These are phyloP conservation scores for Nadsonia starkeyi-henricii DNA, from an alignment of 1,139 yeast genomes.

Conservation along the genomic window DNA sequence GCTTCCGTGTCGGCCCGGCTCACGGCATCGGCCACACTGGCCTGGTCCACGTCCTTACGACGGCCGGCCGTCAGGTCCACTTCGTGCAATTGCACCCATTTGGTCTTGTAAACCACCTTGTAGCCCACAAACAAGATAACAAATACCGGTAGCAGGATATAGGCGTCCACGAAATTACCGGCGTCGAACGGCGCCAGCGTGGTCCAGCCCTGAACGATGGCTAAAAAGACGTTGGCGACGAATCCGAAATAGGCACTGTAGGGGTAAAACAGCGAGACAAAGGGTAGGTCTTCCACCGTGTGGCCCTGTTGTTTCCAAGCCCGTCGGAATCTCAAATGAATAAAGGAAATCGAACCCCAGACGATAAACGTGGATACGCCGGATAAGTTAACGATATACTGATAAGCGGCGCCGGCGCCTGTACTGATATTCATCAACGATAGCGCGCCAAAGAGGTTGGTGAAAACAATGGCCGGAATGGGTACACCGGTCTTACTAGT, in stretches of 20 bases:
- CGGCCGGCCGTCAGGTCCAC: slow-evolving; percentile 33
- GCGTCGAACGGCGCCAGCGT: slow-evolving; percentile 46
- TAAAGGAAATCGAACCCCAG: slow-evolving; percentile 36
- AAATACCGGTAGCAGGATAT: slow-evolving; percentile 47
- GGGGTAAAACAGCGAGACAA: slow-evolving; percentile 40
- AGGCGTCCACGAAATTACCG: slow-evolving; percentile 49
- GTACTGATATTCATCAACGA: slow-evolving; percentile 57
- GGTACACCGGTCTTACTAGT: slow-evolving; percentile 54
- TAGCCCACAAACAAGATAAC: slow-evolving; percentile 30
- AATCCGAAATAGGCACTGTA: slow-evolving; percentile 38
- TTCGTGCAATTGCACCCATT: slow-evolving; percentile 29
- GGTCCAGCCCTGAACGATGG: slow-evolving; percentile 58
- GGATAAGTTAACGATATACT: slow-evolving; percentile 71
- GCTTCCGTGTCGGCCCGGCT: no score
- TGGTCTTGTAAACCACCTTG: slow-evolving; percentile 30
- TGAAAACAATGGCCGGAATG: slow-evolving; percentile 33
- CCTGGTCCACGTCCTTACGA: slow-evolving; percentile 19
- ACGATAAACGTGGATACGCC: slow-evolving; percentile 43
- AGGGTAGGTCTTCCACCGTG: slow-evolving; percentile 37
- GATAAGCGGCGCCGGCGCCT: slow-evolving; percentile 57
- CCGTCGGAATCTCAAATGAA: slow-evolving; percentile 37
- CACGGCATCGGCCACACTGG: no score
- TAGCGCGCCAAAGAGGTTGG: slow-evolving; percentile 28
- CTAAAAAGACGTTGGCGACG: slow-evolving; percentile 37
- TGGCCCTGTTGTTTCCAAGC: slow-evolving; percentile 39